phyloP scores from a whole-genome alignment of 2,329 filamentous ascomycete genomes.

The Hypoxylon sp. region DNA sequence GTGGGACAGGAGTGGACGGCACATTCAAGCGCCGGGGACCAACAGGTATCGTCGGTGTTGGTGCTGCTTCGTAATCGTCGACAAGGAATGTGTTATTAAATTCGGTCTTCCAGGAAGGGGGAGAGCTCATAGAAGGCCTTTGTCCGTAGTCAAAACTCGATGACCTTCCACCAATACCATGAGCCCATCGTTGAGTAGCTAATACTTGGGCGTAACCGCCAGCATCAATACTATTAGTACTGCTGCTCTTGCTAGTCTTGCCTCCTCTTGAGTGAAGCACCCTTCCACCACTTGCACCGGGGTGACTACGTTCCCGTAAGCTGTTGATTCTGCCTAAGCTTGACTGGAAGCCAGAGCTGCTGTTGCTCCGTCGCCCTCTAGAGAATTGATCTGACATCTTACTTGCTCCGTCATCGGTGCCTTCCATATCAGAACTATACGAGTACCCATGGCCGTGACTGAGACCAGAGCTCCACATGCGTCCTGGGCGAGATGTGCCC shows the following conservation, averaged over 20 bases:
- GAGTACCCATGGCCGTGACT: slow-evolving; percentile 63
- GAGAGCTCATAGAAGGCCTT: slow-evolving; percentile 54
- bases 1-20: slow-evolving; percentile 57
- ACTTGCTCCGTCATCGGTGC: slow-evolving; percentile 66
- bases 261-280: slow-evolving; percentile 69
- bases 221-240: slow-evolving; percentile 75
- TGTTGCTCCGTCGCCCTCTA: slow-evolving; percentile 81
- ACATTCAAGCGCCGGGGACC: slow-evolving; percentile 73
- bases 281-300: slow-evolving; percentile 58
- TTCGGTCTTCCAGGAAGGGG: slow-evolving; percentile 63
- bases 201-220: slow-evolving; percentile 72
- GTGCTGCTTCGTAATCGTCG: slow-evolving; percentile 82
- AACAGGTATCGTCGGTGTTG: slow-evolving; percentile 85
- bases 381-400: slow-evolving; percentile 67
- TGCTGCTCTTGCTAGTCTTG: slow-evolving; percentile 81
- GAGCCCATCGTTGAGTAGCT: slow-evolving; percentile 71
- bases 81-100: slow-evolving; percentile 66
- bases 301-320: slow-evolving; percentile 65
- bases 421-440: slow-evolving; percentile 75
- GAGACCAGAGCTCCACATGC: slow-evolving; percentile 47
- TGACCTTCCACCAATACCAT: slow-evolving; percentile 70
- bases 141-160: slow-evolving; percentile 82
- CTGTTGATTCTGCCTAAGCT: slow-evolving; percentile 75
- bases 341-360: slow-evolving; percentile 79
- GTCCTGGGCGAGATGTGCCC: slow-evolving; percentile 47